Evolutionary conservation across 768 basidiomycete genomes (phyloP), one percentile per base, ranked within the genome.

Genomic region (Termitomyces sp.): DNA sequence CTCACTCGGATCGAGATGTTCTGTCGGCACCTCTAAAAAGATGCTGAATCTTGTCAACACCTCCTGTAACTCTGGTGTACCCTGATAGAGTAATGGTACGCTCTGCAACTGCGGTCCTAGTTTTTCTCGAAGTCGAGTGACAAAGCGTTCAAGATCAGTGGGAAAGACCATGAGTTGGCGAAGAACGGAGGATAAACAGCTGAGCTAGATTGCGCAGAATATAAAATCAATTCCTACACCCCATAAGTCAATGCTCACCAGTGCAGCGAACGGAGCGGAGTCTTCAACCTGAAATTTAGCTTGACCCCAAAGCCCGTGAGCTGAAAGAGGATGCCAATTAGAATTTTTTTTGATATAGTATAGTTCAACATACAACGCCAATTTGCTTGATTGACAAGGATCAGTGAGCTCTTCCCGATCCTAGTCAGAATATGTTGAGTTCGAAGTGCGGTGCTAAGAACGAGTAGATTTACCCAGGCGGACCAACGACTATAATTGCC

Each of bases 91-190:
- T 3, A 90, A 75, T 2, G 86, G 84, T 0, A 85, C 74, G 57
- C 88, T 88, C 56, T 80, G 80, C 10, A 89, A 68, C 59, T 88
- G 87, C 16, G 87, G 86, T 2, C 88, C 88, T 15, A 89, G 72
- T 16, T 80, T 77, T 55, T 80, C 77, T 57, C 78, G 80, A 32
- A 89, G 69, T 3, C 79, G 73, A 38, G 70, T 70, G 15, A 88
- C 84, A 63, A 89, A 89, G 12, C 81, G 80, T 61, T 85, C 79
- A 2, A 88, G 72, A 59, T 89, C 87, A 15, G 82, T 84, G 57
- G 83, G 82, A 58, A 86, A 89, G 36, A 85, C 84, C 80, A 86
- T 88, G 35, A 90, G 71, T 63, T 90, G 88, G 7, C 87, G 77
- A 27, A 90, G 74, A 40, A 88, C 84, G 12, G 86, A 82, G 3